A percentile compares a stretch with the other conserved stretches of the same genome.
These are phyloP conservation scores for Neurospora terricola DNA, from an alignment of 495 filamentous ascomycete genomes.

Conservation along the genomic window DNA sequence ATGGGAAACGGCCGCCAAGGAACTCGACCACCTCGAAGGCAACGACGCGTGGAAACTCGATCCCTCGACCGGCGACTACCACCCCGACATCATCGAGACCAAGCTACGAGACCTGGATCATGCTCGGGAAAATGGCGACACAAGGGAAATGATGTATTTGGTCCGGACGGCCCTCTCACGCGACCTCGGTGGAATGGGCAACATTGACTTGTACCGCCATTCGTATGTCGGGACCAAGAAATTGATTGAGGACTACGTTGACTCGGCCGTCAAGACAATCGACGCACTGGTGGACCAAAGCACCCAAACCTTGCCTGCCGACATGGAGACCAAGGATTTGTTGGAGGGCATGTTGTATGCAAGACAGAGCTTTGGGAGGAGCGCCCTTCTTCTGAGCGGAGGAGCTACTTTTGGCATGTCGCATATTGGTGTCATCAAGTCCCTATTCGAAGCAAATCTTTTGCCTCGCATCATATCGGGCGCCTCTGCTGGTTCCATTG, in stretches of 20 bases:
- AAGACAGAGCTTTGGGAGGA: conserved; percentile 80
- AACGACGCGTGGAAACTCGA: conserved; percentile 73
- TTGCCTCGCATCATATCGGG: conserved; percentile 90
- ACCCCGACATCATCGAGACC: conserved; percentile 53
- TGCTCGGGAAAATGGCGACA: conserved; percentile 64
- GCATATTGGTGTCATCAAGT: conserved; percentile 88
- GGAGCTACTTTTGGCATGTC: conserved; percentile 95
- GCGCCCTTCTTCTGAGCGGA: conserved; percentile 76
- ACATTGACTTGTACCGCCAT: conserved; percentile 71
- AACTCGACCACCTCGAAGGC: conserved; percentile 71
- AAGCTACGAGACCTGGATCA: conserved; percentile 66
- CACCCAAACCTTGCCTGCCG: conserved; percentile 35
- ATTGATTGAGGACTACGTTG: conserved; percentile 79
- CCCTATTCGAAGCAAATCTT: conserved; percentile 62
- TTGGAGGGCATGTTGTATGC: conserved; percentile 54
- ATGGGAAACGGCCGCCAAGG: conserved; percentile 60
- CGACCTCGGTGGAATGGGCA: conserved; percentile 77
- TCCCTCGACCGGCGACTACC: conserved; percentile 49
- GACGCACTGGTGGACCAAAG: conserved; percentile 57
- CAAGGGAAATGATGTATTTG: conserved; percentile 61
- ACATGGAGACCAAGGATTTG: conserved; percentile 53
- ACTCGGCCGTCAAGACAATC: conserved; percentile 64
- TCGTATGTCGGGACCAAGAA: conserved; percentile 79
- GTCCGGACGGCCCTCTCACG: conserved; percentile 74
- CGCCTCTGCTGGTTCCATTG: conserved; percentile 89